Base-by-base conservation (phyloP, 495 filamentous ascomycete species). In the Penicillium malachiteum region DNA sequence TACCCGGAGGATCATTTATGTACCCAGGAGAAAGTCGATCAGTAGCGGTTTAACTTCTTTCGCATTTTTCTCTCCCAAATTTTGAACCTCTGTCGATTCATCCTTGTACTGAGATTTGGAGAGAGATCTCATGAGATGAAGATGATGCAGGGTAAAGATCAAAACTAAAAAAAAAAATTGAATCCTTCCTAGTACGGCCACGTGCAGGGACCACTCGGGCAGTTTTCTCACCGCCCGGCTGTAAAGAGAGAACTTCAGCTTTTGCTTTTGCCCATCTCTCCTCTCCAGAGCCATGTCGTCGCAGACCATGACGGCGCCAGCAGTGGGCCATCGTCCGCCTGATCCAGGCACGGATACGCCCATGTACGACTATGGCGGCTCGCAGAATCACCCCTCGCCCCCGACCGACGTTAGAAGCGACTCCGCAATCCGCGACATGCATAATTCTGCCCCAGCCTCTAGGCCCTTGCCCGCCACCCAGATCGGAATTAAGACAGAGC, bases 221-320 rank as follows among this genome's bases (percentile, higher is more conserved):
- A 62, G 59, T 38, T 55, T n/a, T 39, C 57, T 68, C 67, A 70
- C 67, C 67, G 72, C 66, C 64, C 64, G 59, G 63, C 46, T 50
- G 49, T 45, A 56, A 57, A 58, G 59, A 55, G 61, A 70, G 64
- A 66, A 67, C 60, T 63, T 64, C 69, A 60, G 57, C 59, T 62
- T 59, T 63, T 60, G 59, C 65, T 60, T 63, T 68, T 62, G 61
- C 57, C 56, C 54, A 52, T 60, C 62, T 55, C 58, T 56, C 57
- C 54, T 64, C 66, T 48, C 55, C 52, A 67, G 63, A 73, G 79
- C 76, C 71, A 76, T 81, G 72, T 79, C 76, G 67, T 82, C 78
- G 68, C 78, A 79, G 73, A 81, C 77, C 76, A 81, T 82, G 72
- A 81, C 73, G 70, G 76, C 76, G 72, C 74, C 76, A 73, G 72